phyloP scores from a whole-genome alignment of 805 yeast species.

The Starmerella vitae region DNA sequence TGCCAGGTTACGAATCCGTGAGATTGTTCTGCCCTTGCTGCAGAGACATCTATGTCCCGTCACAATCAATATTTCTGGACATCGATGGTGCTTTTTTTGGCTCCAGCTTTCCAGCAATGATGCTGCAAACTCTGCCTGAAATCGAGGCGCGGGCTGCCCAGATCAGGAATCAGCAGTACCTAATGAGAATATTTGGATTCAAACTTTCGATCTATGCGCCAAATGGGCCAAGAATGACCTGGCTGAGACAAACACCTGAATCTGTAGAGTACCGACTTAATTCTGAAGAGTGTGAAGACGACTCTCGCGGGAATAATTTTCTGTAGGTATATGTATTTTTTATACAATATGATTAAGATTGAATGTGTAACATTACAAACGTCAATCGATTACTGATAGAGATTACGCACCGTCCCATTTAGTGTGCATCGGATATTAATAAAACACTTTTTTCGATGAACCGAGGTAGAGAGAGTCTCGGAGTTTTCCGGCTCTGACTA shows the following conservation, averaged over 20 bases:
- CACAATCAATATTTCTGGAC: constrained; percentile 70
- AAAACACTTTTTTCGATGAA: no score
- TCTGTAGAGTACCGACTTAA: constrained; percentile 42
- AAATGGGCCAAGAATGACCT: constrained; percentile 88
- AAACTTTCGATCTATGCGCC: constrained; percentile 56
- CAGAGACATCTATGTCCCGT: constrained; percentile 78
- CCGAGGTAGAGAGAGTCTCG: no score
- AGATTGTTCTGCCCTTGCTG: constrained; percentile 90
- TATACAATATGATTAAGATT: background rate
- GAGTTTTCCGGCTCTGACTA: no score
- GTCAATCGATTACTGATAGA: background rate
- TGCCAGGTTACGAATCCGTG: constrained; percentile 84
- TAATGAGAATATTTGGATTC: constrained; percentile 79
- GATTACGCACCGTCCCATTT: background rate
- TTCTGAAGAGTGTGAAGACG: constrained; percentile 30
- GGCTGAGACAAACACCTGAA: constrained; percentile 72
- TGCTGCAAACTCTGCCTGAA: constrained; percentile 84
- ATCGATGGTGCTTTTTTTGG: constrained; percentile 97
- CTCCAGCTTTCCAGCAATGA: constrained; percentile 85
- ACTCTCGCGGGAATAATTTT: no score
- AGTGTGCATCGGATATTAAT: no score
- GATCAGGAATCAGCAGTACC: constrained; percentile 38
- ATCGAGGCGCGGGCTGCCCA: constrained; percentile 61
- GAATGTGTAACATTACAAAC: background rate
- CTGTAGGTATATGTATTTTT: background rate